phyloP scores from a whole-genome alignment of 2,329 filamentous ascomycete species.

The Periglandula ipomoeae region DNA sequence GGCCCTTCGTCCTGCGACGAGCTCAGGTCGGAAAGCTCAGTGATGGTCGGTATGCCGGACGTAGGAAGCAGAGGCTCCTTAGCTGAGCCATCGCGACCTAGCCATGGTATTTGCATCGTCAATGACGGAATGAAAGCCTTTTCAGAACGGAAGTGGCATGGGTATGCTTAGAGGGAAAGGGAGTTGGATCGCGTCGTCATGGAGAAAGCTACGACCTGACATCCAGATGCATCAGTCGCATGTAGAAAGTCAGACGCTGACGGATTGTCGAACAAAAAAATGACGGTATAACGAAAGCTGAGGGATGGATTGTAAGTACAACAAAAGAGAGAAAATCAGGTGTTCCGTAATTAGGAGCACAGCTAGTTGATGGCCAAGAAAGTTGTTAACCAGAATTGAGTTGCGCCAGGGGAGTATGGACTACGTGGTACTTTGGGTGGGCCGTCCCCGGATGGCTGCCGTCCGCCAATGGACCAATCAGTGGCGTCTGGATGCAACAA shows the following conservation, averaged over 20 bases:
- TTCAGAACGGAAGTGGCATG: slow-evolving; percentile 5
- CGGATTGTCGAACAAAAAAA: neutral
- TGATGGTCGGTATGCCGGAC: slow-evolving; percentile 24
- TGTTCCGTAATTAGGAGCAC: neutral
- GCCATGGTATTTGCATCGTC: slow-evolving; percentile 31
- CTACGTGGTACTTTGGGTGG: slow-evolving; percentile 8
- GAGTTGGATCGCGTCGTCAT: slow-evolving; percentile 10
- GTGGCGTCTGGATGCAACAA: too few species aligned
- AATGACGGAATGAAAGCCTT: slow-evolving; percentile 12
- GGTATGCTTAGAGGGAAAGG: slow-evolving; percentile 10
- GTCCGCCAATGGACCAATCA: neutral
- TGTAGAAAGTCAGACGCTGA: too few species aligned
- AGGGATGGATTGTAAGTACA: neutral
- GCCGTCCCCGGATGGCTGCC: neutral
- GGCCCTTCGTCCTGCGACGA: slow-evolving; percentile 17
- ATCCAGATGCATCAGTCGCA: neutral
- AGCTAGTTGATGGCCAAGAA: neutral
- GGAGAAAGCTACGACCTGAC: neutral
- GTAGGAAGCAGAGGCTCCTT: slow-evolving; percentile 25
- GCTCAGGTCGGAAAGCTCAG: slow-evolving; percentile 15
- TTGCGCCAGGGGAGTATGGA: slow-evolving; percentile 3
- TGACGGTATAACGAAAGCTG: neutral
- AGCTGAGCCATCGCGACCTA: slow-evolving; percentile 22
- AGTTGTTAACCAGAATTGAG: neutral
- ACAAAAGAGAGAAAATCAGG: neutral